Percentiles rank a stretch among this genome's conserved stretches.
These are phyloP conservation scores for Chlamydomonas reinhardtii DNA, from an alignment of 163 green algal species.

Conservation along the genomic window DNA sequence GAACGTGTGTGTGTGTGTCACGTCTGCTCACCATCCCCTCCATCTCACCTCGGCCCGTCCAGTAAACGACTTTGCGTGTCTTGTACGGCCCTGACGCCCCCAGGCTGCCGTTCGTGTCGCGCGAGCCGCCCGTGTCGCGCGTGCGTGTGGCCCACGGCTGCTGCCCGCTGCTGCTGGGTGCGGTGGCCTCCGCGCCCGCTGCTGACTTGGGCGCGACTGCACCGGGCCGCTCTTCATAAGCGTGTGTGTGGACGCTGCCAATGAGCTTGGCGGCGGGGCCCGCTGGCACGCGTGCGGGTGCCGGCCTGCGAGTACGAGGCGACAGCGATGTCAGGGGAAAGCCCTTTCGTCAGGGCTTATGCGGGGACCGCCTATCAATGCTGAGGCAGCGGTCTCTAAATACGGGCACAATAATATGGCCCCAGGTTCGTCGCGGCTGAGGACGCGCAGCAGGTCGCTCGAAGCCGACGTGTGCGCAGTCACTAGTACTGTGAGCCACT, in stretches of 20 bases:
- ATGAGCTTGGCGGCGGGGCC: slow-evolving; percentile 19
- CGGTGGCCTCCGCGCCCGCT: too few relatives aligned
- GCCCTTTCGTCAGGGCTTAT: background rate
- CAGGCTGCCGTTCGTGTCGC: background rate
- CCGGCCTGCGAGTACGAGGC: background rate
- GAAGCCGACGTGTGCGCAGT: too few relatives aligned
- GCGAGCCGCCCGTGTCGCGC: background rate
- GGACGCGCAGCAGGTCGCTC: too few relatives aligned
- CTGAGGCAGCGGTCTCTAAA: background rate
- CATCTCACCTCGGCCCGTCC: slow-evolving; percentile 19
- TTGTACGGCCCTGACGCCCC: background rate
- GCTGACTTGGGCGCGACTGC: background rate
- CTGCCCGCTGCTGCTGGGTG: background rate
- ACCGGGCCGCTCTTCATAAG: slow-evolving; percentile 31
- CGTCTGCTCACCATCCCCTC: too few relatives aligned
- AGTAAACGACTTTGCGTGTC: slow-evolving; percentile 52
- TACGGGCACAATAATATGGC: background rate
- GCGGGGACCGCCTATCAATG: too few relatives aligned
- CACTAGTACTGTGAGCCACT: too few relatives aligned
- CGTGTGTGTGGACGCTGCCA: slow-evolving; percentile 19
- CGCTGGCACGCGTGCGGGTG: slow-evolving; percentile 15
- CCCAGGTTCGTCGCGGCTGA: background rate
- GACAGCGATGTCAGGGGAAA: too few relatives aligned
- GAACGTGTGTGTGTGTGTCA: background rate
- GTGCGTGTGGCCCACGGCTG: background rate